phyloP scores from a whole-genome alignment of 108 stramenopile species.

The Parietichytrium sp. region DNA sequence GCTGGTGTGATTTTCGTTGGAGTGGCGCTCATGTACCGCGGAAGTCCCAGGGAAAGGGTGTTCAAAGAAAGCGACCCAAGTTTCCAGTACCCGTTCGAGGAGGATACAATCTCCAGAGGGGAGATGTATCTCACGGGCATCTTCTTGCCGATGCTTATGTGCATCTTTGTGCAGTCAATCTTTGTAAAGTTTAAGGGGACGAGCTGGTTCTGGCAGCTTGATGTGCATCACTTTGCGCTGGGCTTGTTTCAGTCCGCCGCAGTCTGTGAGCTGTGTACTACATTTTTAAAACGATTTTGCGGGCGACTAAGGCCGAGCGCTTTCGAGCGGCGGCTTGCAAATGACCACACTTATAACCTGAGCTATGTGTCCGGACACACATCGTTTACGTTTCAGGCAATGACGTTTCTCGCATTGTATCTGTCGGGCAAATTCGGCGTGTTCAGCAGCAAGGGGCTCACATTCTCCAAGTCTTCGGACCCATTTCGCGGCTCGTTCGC shows the following conservation, averaged over 20 bases:
- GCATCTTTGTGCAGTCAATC: not conserved
- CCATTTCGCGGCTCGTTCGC: not conserved
- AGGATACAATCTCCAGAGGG: not conserved
- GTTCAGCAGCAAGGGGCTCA: not conserved
- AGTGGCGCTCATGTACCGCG: not conserved
- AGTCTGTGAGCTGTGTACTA: not conserved
- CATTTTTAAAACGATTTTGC: not conserved
- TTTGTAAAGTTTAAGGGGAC: not conserved
- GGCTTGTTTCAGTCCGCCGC: not conserved
- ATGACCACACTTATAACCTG: not conserved
- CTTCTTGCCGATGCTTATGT: not conserved
- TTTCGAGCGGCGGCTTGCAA: not conserved
- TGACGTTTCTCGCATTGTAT: not conserved
- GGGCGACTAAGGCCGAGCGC: constrained; percentile 21
- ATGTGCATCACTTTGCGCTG: constrained; percentile 2
- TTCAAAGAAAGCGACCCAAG: not conserved
- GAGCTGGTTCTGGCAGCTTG: not conserved
- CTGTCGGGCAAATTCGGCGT: not conserved
- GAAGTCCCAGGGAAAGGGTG: not conserved
- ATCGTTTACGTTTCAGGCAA: not conserved
- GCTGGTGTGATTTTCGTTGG: not conserved
- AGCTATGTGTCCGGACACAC: not conserved
- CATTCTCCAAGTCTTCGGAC: not conserved
- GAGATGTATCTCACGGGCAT: not conserved
- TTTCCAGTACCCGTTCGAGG: not conserved